Conservation (phyloP, 352 stramenopile species). For the Globisporangium alternatum region DNA sequence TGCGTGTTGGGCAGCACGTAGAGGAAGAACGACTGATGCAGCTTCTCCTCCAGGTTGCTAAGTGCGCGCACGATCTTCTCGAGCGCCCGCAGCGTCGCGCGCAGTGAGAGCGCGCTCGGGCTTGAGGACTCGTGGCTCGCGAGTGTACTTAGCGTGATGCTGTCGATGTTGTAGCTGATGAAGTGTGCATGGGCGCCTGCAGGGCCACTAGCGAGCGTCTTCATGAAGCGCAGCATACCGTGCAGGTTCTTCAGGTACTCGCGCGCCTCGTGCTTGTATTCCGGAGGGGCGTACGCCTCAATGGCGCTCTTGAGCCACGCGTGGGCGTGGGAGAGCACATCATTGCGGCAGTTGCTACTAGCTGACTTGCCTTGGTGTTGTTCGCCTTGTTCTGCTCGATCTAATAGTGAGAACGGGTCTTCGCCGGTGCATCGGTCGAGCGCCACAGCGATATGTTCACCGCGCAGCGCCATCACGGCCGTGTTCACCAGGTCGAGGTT, state of each 20-base stretch:
- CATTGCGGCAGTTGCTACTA: constrained; percentile 2
- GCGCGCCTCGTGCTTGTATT: constrained; percentile 20
- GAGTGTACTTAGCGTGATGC: constrained; percentile 55
- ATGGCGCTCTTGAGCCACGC: constrained; percentile 5
- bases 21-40: constrained; percentile 88
- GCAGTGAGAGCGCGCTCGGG: constrained; percentile 25
- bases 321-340: constrained; percentile 15
- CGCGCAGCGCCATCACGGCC: constrained; percentile 44
- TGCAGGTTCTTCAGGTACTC: constrained; percentile 56
- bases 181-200: constrained; percentile 73
- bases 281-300: constrained; percentile 5
- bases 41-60: constrained; percentile 87
- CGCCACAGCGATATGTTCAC: constrained; percentile 44
- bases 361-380: background rate
- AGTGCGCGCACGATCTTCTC: constrained; percentile 72
- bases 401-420: background rate
- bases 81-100: constrained; percentile 45
- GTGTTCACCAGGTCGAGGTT: constrained; percentile 88
- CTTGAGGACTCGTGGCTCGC: constrained; percentile 19
- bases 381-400: background rate
- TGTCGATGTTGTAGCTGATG: constrained; percentile 86
- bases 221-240: constrained; percentile 84
- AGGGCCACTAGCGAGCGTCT: constrained; percentile 54
- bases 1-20: constrained; percentile 74
- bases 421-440: constrained; percentile 43